A percentile compares a stretch with the other conserved stretches of the same genome.
Conservation (phyloP, 116 monocot genomes). For the Trichopus zeylanicus region DNA sequence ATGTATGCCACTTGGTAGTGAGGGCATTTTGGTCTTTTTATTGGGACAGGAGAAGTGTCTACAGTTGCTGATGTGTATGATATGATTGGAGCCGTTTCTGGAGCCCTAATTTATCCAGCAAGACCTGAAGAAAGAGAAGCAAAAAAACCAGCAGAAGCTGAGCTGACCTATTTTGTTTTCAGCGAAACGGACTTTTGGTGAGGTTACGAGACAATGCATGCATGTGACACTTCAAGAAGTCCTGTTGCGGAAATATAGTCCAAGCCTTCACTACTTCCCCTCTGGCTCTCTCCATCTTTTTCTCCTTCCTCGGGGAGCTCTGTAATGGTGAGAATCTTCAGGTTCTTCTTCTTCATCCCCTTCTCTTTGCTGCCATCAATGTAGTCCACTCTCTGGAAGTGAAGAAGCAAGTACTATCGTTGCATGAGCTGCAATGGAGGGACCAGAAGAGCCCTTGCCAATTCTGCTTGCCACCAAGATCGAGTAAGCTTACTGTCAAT, state of each 20-base stretch:
- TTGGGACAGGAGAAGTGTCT: too few relatives aligned
- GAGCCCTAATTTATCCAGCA: too few relatives aligned
- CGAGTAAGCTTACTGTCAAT: constrained; percentile 30
- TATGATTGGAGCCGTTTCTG: too few relatives aligned
- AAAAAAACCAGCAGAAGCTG: too few relatives aligned
- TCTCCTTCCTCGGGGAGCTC: not conserved
- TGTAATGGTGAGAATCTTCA: not conserved
- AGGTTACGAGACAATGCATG: too few relatives aligned
- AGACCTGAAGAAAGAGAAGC: too few relatives aligned
- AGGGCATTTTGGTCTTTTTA: too few relatives aligned
- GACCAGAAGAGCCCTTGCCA: not conserved
- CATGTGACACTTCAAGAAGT: constrained; percentile 83
- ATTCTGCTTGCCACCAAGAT: constrained; percentile 16
- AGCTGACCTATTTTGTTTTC: not conserved
- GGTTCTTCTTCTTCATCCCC: constrained; percentile 5
- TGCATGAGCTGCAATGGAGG: constrained; percentile 17
- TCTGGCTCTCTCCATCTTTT: not conserved
- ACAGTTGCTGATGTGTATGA: too few relatives aligned
- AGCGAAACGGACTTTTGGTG: too few relatives aligned
- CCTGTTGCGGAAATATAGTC: constrained; percentile 38
- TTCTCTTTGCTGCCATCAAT: not conserved
- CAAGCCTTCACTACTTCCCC: not conserved
- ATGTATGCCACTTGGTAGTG: too few relatives aligned
- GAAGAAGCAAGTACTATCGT: constrained; percentile 13
- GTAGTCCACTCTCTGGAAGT: not conserved